Evolutionary conservation across 176 grass and related monocot genomes (phyloP).

Genomic region (Oryza meyeriana): DNA sequence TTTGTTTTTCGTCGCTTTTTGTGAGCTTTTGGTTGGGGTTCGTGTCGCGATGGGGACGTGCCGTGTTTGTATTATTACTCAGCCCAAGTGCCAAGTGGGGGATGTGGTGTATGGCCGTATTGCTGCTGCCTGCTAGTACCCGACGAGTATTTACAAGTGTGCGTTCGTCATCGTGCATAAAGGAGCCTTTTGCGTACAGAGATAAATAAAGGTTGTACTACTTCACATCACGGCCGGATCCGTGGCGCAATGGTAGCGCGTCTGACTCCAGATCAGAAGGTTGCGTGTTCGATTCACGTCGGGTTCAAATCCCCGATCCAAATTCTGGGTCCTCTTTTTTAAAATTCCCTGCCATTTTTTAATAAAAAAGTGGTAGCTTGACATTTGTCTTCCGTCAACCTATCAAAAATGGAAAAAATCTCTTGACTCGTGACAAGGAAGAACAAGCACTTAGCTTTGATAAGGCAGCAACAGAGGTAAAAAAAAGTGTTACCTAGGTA

Average conservation of each 20-base stretch:
- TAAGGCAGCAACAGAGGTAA: too few relatives aligned
- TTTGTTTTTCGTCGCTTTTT: neutral
- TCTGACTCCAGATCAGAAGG: slow-evolving; percentile 99
- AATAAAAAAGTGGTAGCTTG: too few relatives aligned
- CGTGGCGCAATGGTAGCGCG: slow-evolving; percentile 99
- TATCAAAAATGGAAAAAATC: too few relatives aligned
- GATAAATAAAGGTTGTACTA: too few relatives aligned
- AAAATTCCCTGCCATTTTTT: too few relatives aligned
- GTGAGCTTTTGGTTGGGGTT: neutral
- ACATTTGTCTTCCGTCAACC: too few relatives aligned
- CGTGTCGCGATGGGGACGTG: neutral
- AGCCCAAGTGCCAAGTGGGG: neutral
- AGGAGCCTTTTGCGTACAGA: too few relatives aligned
- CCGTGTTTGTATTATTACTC: neutral
- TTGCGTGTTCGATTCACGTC: slow-evolving; percentile 99
- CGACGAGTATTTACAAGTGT: neutral
- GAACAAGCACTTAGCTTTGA: too few relatives aligned
- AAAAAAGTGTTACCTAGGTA: too few relatives aligned
- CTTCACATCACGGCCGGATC: slow-evolving; percentile 51
- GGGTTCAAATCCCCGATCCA: slow-evolving; percentile 69
- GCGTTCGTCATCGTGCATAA: neutral
- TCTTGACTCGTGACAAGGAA: too few relatives aligned
- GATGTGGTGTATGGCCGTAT: neutral
- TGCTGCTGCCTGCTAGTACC: neutral
- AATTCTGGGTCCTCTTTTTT: neutral